phyloP scores from a whole-genome alignment of 768 basidiomycete species.

The Cyathus striatus region DNA sequence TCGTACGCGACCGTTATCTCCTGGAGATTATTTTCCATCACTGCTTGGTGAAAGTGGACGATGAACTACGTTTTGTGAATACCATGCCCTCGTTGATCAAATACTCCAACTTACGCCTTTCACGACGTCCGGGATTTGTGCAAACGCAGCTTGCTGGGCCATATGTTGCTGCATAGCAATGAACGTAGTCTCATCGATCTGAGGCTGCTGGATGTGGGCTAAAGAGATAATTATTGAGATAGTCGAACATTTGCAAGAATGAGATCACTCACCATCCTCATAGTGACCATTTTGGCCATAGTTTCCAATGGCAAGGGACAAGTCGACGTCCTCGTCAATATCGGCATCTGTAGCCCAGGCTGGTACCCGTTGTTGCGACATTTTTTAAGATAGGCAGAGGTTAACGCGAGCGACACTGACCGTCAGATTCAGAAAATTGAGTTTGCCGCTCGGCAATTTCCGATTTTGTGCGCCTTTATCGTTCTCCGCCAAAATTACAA shows the following conservation, averaged over 20 bases:
- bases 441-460: constrained; percentile 24
- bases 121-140: constrained; percentile 83
- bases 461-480: too few species aligned
- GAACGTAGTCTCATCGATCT: constrained; percentile 66
- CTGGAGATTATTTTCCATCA: constrained; percentile 83
- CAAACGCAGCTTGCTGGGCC: constrained; percentile 77
- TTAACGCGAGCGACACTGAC: constrained; percentile 6
- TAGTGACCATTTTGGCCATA: constrained; percentile 66
- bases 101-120: constrained; percentile 61
- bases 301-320: constrained; percentile 61
- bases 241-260: constrained; percentile 1
- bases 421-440: constrained; percentile 23
- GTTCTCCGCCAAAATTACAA: too few species aligned
- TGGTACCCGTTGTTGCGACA: constrained; percentile 63
- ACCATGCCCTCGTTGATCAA: constrained; percentile 2
- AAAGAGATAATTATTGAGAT: constrained; percentile 13
- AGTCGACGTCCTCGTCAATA: constrained; percentile 76
- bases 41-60: constrained; percentile 91
- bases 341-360: constrained; percentile 79
- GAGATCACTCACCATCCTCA: constrained; percentile 49
- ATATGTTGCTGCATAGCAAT: constrained; percentile 78
- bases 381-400: constrained; percentile 26
- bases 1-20: constrained; percentile 94
- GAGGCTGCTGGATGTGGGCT: constrained; percentile 50
- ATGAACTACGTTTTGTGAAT: constrained; percentile 62